phyloP scores from a whole-genome alignment of 2,329 filamentous ascomycete genomes.

The Trichoderma sp. region DNA sequence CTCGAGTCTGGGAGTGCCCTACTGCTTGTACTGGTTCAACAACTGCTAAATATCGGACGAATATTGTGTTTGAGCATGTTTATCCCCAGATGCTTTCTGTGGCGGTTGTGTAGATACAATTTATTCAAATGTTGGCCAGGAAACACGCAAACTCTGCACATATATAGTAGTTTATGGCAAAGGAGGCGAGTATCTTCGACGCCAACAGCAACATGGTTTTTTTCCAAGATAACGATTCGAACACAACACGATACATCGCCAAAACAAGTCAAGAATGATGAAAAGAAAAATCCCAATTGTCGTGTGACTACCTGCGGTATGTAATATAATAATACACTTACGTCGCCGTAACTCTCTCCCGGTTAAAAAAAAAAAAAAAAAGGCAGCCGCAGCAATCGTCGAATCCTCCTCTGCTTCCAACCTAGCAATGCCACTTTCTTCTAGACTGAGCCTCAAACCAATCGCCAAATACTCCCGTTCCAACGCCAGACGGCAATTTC shows the following conservation, averaged over 20 bases:
- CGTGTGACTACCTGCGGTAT: conserved; percentile 4
- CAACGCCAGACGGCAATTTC: conserved; percentile 9
- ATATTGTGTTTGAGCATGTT: background rate
- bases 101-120: background rate
- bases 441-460: background rate
- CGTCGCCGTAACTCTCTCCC: background rate
- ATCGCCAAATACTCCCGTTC: conserved; percentile 11
- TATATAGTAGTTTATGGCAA: background rate
- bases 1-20: too few relatives aligned
- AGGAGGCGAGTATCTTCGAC: background rate
- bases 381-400: background rate
- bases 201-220: background rate
- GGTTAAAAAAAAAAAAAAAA: too few relatives aligned
- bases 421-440: background rate
- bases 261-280: background rate
- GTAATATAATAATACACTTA: conserved; percentile 13
- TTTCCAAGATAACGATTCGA: background rate
- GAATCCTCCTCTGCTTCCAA: background rate
- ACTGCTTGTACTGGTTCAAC: background rate
- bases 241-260: background rate
- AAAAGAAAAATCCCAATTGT: background rate
- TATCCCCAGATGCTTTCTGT: background rate
- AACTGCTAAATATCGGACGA: background rate
- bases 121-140: background rate
- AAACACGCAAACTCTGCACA: background rate